phyloP scores from a whole-genome alignment of 192 early-diverging fungal genomes.

The Entomortierella parvispora region DNA sequence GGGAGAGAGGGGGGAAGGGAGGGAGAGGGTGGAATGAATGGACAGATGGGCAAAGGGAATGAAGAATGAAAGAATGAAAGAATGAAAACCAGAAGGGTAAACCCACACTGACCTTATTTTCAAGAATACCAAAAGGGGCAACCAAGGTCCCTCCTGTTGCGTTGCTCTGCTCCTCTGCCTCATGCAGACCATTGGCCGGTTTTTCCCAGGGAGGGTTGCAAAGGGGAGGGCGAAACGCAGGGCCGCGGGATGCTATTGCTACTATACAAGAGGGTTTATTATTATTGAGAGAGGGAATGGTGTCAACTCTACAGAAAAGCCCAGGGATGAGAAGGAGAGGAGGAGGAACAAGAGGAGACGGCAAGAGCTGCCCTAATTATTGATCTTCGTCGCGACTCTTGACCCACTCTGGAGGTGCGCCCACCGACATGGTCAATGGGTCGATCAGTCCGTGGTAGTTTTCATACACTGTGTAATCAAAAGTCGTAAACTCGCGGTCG shows the following conservation, averaged over 20 bases:
- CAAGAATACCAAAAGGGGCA: too few species aligned
- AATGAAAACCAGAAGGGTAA: not conserved
- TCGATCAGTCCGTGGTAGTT: slow-evolving; percentile 74
- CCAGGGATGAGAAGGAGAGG: too few species aligned
- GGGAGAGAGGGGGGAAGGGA: not conserved
- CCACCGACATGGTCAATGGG: slow-evolving; percentile 65
- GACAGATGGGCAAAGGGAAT: not conserved
- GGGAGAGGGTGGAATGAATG: not conserved
- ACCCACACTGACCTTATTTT: too few species aligned
- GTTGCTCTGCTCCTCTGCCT: too few species aligned
- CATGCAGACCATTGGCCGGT: too few species aligned
- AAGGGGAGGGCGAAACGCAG: too few species aligned
- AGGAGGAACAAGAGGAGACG: not conserved
- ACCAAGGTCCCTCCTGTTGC: too few species aligned
- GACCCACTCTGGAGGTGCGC: slow-evolving; percentile 78
- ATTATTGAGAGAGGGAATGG: too few species aligned
- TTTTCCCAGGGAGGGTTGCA: too few species aligned
- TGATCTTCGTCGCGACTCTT: slow-evolving; percentile 48
- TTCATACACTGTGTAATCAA: slow-evolving; percentile 88
- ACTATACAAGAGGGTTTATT: too few species aligned
- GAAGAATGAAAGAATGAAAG: slow-evolving; percentile 1
- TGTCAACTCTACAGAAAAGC: too few species aligned
- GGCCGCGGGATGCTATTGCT: too few species aligned
- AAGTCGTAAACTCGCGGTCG: slow-evolving; percentile 75
- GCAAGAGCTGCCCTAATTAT: slow-evolving; percentile 18